Conservation (phyloP, 2,329 filamentous ascomycete genomes). For the Stenocarpella maydis region DNA sequence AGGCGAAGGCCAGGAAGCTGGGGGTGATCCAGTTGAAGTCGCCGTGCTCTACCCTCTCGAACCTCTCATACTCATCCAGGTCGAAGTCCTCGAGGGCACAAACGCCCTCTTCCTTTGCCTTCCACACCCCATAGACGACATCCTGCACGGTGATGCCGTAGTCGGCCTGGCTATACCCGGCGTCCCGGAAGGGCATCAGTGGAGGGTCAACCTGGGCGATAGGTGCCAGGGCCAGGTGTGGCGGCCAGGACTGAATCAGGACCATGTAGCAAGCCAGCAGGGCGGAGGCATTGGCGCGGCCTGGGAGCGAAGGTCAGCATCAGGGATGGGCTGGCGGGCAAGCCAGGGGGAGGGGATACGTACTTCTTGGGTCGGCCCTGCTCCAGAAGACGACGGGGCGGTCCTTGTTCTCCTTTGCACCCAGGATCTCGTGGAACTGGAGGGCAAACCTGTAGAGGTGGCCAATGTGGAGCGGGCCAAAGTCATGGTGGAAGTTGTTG, state of each 20-base stretch:
- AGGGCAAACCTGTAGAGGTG: conserved; percentile 97
- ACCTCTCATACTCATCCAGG: conserved; percentile 95
- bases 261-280: conserved; percentile 99
- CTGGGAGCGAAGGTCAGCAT: conserved; percentile 54
- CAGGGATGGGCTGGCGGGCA: background rate
- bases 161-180: conserved; percentile 97
- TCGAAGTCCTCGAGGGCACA: conserved; percentile 94
- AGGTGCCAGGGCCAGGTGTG: conserved; percentile 91
- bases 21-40: conserved; percentile 99
- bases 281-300: conserved; percentile 91
- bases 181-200: conserved; percentile 98
- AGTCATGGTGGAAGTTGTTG: conserved; percentile 98
- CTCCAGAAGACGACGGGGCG: conserved; percentile 97
- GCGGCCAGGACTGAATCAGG: conserved; percentile 95
- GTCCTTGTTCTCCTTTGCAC: conserved; percentile 88
- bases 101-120: conserved; percentile 94
- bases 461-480: conserved; percentile 95
- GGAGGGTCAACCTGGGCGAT: conserved; percentile 97
- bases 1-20: conserved; percentile 94
- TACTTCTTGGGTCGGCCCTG: conserved; percentile 88
- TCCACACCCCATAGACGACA: conserved; percentile 98
- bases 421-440: conserved; percentile 93
- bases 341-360: conserved; percentile 46
- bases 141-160: conserved; percentile 96
- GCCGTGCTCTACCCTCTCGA: conserved; percentile 94